phyloP scores from a whole-genome alignment of 805 yeast species.

The Sugiyamaella qingdaonensis region DNA sequence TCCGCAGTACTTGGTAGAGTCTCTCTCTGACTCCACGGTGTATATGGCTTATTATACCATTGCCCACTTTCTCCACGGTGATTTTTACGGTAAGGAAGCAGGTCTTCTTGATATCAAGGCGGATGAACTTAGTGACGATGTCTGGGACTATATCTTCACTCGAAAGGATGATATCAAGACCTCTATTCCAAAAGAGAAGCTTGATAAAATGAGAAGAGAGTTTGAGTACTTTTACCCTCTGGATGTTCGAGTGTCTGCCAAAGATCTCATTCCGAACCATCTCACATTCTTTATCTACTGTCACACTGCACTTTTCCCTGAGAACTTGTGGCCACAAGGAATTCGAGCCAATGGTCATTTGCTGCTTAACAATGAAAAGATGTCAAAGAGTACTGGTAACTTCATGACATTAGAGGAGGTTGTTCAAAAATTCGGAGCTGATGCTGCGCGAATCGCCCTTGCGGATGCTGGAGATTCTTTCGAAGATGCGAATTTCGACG shows the following conservation, averaged over 20 bases:
- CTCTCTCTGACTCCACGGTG: conserved; percentile 91
- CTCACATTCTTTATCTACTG: conserved; percentile 91
- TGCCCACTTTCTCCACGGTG: conserved; percentile 78
- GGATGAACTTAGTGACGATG: conserved; percentile 87
- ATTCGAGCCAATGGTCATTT: conserved; percentile 94
- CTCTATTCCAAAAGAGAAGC: conserved; percentile 60
- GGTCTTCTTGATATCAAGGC: conserved; percentile 75
- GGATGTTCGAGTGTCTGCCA: conserved; percentile 89
- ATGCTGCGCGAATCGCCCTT: conserved; percentile 92
- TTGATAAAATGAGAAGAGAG: conserved; percentile 79
- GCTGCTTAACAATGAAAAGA: conserved; percentile 91
- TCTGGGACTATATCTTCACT: conserved; percentile 84
- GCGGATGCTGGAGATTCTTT: conserved; percentile 98
- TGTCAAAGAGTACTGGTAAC: conserved; percentile 98
- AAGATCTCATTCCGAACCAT: conserved; percentile 96
- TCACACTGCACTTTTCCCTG: conserved; percentile 90
- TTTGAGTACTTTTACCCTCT: conserved; percentile 96
- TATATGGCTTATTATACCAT: conserved; percentile 95
- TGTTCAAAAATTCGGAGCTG: conserved; percentile 90
- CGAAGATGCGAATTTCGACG: conserved; percentile 98
- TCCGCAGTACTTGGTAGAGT: conserved; percentile 85
- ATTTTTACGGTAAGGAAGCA: conserved; percentile 69
- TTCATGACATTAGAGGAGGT: conserved; percentile 85
- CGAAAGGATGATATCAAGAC: conserved; percentile 54
- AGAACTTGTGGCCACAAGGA: conserved; percentile 88